Evolutionary conservation across 2,329 filamentous ascomycete species (phyloP), one percentile per base, ranked within the genome.

Genomic region (Exserohilum turcica): DNA sequence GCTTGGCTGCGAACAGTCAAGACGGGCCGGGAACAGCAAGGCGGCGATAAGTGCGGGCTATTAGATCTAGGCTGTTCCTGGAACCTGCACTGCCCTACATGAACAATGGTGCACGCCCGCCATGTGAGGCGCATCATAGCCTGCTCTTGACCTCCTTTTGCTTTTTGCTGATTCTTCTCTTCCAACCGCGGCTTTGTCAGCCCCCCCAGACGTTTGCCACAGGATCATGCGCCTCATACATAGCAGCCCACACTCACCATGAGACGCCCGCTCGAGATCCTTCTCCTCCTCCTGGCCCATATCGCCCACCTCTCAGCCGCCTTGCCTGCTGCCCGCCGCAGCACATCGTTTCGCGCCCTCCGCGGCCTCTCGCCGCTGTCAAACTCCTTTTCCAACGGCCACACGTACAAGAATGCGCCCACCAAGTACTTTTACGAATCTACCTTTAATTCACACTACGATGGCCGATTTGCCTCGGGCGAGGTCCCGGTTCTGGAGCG

Each of bases 371-470:
- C 65, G 7, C 49, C 46, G n/a, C 54, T 63, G n/a, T 39, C 45
- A 3, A 54, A 38, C 35, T 60, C 66, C 56, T 57, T 59, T 32
- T 64, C 63, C 54, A 49, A 48, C 21, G 35, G 27, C 42, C 43
- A 42, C 50, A 57, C 40, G 57, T 59, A 56, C 16, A 18, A 32
- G 8, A 38, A 53, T 24, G 50, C 56, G 49, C 43, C 55, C 15
- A 24, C 56, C 35, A 59, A 75, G 61, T 75, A 72, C 61, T 75
- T 75, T 47, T 67, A 74, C 57, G 73, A 75, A 43, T 66, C 66
- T 2, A 68, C 59, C 1, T 84, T 84, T 67, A 76, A 82, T 61
- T 74, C 77, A 47, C 82, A 84, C 59, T 84, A 84, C 69, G 82
- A 84, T 61, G 82, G 81, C 52, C 80, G 78, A 38, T 86, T 85